Conservation (phyloP, 1,139 yeast species). For the Suhomyces choctaworum region DNA sequence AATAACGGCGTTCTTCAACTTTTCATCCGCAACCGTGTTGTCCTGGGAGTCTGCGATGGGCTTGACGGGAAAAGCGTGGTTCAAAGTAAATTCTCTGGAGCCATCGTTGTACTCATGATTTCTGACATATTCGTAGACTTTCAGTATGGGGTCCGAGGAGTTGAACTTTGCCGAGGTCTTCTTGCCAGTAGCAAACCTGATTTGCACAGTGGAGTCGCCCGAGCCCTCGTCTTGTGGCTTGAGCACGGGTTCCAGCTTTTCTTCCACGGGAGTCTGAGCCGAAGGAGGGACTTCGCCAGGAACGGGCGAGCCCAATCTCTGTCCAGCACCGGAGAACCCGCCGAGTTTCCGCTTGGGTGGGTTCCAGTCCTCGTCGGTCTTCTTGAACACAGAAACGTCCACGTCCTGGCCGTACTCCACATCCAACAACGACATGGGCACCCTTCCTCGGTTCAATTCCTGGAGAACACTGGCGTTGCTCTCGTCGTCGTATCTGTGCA, state of each 20-base stretch:
- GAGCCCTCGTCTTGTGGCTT: slow-evolving; percentile 34
- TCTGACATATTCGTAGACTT: slow-evolving; percentile 68
- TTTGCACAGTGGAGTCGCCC: slow-evolving; percentile 79
- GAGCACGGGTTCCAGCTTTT: slow-evolving; percentile 14
- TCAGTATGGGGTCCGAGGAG: slow-evolving; percentile 64
- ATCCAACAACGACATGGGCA: slow-evolving; percentile 81
- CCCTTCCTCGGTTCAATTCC: slow-evolving; percentile 86
- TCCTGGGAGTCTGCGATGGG: slow-evolving; percentile 58
- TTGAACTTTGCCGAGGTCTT: slow-evolving; percentile 65
- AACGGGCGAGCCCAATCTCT: slow-evolving; percentile 85
- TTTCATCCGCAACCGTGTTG: slow-evolving; percentile 68
- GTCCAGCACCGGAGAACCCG: slow-evolving; percentile 85
- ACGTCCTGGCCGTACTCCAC: slow-evolving; percentile 93
- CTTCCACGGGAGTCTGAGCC: slow-evolving; percentile 12
- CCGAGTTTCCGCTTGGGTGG: slow-evolving; percentile 69
- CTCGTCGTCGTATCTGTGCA: slow-evolving; percentile 89
- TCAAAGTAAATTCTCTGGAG: slow-evolving; percentile 60
- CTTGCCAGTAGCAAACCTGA: slow-evolving; percentile 83
- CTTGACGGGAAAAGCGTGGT: slow-evolving; percentile 82
- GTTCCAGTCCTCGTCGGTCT: slow-evolving; percentile 75
- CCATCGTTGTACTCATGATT: slow-evolving; percentile 42
- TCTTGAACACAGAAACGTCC: slow-evolving; percentile 84
- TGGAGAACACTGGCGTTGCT: slow-evolving; percentile 71
- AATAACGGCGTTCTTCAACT: slow-evolving; percentile 79
- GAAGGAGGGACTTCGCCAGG: slow-evolving; percentile 56